Conservation (phyloP, 2,329 filamentous ascomycete species). For the Trichoderma harzianum region DNA sequence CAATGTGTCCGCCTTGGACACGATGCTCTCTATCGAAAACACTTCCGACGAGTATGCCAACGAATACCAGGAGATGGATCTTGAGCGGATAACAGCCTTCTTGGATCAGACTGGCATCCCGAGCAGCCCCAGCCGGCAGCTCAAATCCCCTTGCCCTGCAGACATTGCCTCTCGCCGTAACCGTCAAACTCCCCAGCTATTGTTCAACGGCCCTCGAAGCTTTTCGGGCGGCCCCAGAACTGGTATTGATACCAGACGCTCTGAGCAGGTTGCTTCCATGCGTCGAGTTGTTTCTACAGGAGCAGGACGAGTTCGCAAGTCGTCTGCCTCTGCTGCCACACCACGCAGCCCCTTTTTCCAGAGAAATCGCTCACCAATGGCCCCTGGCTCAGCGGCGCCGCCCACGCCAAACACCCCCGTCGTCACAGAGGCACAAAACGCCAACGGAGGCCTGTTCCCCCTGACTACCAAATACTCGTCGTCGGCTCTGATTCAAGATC, state of each 20-base stretch:
- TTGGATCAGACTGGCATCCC: slow-evolving; percentile 22
- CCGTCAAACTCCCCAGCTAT: slow-evolving; percentile 43
- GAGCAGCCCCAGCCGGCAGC: slow-evolving; percentile 24
- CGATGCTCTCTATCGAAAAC: slow-evolving; percentile 16
- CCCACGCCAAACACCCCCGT: slow-evolving; percentile 50
- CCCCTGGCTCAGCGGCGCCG: slow-evolving; percentile 42
- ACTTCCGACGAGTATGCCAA: slow-evolving; percentile 17
- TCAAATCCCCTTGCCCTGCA: slow-evolving; percentile 49
- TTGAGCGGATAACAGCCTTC: slow-evolving; percentile 17
- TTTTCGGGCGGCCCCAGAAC: slow-evolving; percentile 46
- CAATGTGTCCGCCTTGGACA: slow-evolving; percentile 8
- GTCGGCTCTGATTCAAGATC: slow-evolving; percentile 35
- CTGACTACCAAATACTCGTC: slow-evolving; percentile 30
- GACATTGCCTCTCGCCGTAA: slow-evolving; percentile 55
- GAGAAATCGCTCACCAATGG: slow-evolving; percentile 41
- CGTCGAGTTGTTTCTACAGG: slow-evolving; percentile 53
- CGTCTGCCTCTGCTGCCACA: slow-evolving; percentile 26
- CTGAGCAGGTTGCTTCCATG: slow-evolving; percentile 47
- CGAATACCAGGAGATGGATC: slow-evolving; percentile 10
- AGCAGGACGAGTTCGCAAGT: slow-evolving; percentile 34
- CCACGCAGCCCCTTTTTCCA: slow-evolving; percentile 40
- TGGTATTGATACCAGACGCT: slow-evolving; percentile 45
- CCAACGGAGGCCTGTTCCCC: slow-evolving; percentile 37
- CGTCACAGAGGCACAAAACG: slow-evolving; percentile 35
- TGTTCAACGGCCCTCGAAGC: slow-evolving; percentile 43